These are phyloP conservation scores for Asterionellopsis glacialis DNA, from an alignment of 108 stramenopile species.

Conservation along the genomic window DNA sequence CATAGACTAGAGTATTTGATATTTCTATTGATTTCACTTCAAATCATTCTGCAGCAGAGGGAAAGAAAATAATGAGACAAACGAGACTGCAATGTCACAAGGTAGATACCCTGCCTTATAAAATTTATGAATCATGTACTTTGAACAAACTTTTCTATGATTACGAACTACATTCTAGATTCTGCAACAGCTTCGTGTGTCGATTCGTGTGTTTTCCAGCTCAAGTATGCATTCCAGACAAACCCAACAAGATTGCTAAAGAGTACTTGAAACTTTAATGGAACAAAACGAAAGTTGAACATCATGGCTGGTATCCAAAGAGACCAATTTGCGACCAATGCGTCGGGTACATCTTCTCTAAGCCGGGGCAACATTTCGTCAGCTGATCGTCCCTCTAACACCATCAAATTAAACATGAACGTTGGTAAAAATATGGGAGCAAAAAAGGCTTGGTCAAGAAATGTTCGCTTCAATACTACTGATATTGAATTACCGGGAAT, in stretches of 20 bases:
- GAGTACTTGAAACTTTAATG: conserved; percentile 72
- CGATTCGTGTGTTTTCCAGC: conserved; percentile 40
- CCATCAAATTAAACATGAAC: conserved; percentile 56
- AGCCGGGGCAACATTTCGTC: conserved; percentile 16
- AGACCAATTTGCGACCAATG: conserved; percentile 67
- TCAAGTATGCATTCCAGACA: conserved; percentile 85
- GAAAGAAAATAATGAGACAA: too few relatives aligned
- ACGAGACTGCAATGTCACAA: too few relatives aligned
- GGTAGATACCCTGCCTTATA: too few relatives aligned
- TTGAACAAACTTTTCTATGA: too few relatives aligned
- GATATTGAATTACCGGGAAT: conserved; percentile 44
- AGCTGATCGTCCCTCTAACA: conserved; percentile 49
- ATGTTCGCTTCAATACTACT: conserved; percentile 42
- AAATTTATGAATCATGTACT: too few relatives aligned
- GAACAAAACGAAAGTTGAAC: conserved; percentile 71
- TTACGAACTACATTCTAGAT: too few relatives aligned
- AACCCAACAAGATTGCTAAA: conserved; percentile 78
- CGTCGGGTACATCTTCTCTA: conserved; percentile 28
- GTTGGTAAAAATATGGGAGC: conserved; percentile 66
- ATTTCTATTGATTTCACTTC: too few relatives aligned
- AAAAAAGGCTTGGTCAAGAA: conserved; percentile 68
- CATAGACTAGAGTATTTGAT: too few relatives aligned
- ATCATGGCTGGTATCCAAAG: conserved; percentile 81
- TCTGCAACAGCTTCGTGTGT: neutral
- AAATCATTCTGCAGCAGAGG: too few relatives aligned